These are phyloP conservation scores for Tremella mesenterica DNA, from an alignment of 768 basidiomycete genomes.

Conservation along the genomic window DNA sequence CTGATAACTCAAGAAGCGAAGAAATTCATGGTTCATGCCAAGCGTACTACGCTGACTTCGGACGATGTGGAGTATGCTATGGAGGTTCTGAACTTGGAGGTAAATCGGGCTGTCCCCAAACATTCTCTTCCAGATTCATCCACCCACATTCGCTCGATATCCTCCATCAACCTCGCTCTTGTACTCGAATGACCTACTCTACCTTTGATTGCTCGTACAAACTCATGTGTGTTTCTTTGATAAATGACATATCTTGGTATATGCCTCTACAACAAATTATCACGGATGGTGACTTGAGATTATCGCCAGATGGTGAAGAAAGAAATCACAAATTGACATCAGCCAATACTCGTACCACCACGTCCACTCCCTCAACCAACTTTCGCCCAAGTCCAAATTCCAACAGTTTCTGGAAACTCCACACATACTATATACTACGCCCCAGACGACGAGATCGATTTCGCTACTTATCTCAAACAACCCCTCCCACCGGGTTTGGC, in stretches of 20 bases:
- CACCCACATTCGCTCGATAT: too few species aligned
- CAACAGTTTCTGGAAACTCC: conserved; percentile 12
- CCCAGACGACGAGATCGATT: conserved; percentile 95
- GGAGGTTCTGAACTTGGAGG: conserved; percentile 86
- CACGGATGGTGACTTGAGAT: not conserved
- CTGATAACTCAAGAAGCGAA: conserved; percentile 88
- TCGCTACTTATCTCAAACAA: conserved; percentile 73
- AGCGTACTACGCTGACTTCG: conserved; percentile 79
- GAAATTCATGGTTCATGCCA: conserved; percentile 90
- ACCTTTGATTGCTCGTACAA: too few species aligned
- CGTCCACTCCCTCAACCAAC: conserved; percentile 50
- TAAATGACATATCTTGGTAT: too few species aligned
- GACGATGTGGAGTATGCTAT: conserved; percentile 89
- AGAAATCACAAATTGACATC: not conserved
- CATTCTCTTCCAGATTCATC: too few species aligned
- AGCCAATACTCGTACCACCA: conserved; percentile 78
- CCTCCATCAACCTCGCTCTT: too few species aligned
- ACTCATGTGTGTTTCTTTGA: too few species aligned
- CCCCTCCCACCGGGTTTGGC: conserved; percentile 34
- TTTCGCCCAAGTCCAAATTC: conserved; percentile 44
- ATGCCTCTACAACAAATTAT: too few species aligned
- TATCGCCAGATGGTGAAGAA: not conserved
- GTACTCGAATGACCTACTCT: too few species aligned
- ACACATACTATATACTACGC: conserved; percentile 62
- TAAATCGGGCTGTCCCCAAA: too few species aligned